Base-by-base conservation (phyloP, 2,329 filamentous ascomycete genomes). In the Fusarium neocosmosporiellum region DNA sequence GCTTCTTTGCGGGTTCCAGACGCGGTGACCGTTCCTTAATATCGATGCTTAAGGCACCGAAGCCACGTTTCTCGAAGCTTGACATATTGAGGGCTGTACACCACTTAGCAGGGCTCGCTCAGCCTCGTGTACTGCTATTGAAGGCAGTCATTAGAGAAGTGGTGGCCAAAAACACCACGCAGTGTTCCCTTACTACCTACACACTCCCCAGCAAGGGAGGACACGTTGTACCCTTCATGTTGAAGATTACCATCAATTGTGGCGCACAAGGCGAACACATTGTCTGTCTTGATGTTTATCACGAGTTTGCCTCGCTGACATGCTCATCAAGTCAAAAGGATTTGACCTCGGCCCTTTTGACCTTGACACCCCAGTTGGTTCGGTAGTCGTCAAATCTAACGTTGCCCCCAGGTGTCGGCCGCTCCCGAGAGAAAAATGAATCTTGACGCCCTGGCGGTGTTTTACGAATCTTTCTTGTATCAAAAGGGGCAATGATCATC, bases 401-500 rank as follows among this genome's bases (percentile, higher is more conserved):
- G 41, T 69, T 69, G 36, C 63, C 70, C 57, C 55, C 67, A 61
- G 65, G 71, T 65, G 71, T 74, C 75, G 73, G 75, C 67, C 75
- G 72, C 63, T 77, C 73, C 75, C 75, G 75, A 73, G 46, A 50
- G 18, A 48, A 66, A 57, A 53, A 37, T 67, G 60, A 67, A 73
- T 71, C 64, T 63, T 60, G 62, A 67, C 54, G 60, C 41, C 65
- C 39, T 37, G 53, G 69, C 59, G n/a, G 24, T 60, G 48, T 24
- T 65, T 65, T 31, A 22, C 53, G 34, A 68, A 43, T 50, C 65
- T 46, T 24, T 37, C 20, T 37, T 59, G 53, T 43, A 39, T 48
- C 67, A 59, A 70, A 75, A 68, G 60, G 31, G 67, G 75, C 34
- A 77, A 73, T 77, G 75, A 76, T 77, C 73, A 55, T 54, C 73